phyloP scores from a whole-genome alignment of 2,329 filamentous ascomycete species.

The Dactylellina leptospora region DNA sequence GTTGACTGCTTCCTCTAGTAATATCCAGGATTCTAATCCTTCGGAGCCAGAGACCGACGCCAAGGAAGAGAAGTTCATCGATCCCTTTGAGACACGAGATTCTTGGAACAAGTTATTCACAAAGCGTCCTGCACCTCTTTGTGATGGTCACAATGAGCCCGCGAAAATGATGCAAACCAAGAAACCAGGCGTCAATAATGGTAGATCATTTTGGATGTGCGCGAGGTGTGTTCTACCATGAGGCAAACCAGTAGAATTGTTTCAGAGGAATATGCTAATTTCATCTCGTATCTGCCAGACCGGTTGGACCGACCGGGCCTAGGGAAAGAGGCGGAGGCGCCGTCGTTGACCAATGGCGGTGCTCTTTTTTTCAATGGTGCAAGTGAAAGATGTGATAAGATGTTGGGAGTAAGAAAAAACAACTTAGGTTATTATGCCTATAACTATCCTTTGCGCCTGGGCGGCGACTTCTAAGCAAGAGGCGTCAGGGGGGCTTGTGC shows the following conservation, averaged over 20 bases:
- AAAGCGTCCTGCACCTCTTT: constrained; percentile 76
- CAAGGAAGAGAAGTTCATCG: constrained; percentile 65
- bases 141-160: constrained; percentile 83
- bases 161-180: constrained; percentile 86
- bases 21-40: background rate
- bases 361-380: constrained; percentile 56
- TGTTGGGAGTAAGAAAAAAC: too few relatives aligned
- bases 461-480: background rate
- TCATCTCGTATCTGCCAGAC: constrained; percentile 63
- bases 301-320: constrained; percentile 82
- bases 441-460: too few relatives aligned
- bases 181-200: constrained; percentile 84
- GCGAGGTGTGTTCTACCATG: constrained; percentile 64
- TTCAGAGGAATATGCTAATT: constrained; percentile 6
- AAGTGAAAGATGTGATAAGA: constrained; percentile 54
- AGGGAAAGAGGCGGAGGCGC: constrained; percentile 83
- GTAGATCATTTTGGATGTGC: constrained; percentile 74
- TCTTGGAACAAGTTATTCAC: constrained; percentile 86
- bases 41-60: constrained; percentile 47
- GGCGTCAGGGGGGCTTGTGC: background rate
- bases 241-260: background rate
- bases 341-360: constrained; percentile 69
- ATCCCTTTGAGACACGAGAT: constrained; percentile 77
- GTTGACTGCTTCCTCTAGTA: constrained; percentile 1
- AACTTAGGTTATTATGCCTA: too few relatives aligned